phyloP scores from a whole-genome alignment of 140 eudicot species.

The Oenanthe javanica region DNA sequence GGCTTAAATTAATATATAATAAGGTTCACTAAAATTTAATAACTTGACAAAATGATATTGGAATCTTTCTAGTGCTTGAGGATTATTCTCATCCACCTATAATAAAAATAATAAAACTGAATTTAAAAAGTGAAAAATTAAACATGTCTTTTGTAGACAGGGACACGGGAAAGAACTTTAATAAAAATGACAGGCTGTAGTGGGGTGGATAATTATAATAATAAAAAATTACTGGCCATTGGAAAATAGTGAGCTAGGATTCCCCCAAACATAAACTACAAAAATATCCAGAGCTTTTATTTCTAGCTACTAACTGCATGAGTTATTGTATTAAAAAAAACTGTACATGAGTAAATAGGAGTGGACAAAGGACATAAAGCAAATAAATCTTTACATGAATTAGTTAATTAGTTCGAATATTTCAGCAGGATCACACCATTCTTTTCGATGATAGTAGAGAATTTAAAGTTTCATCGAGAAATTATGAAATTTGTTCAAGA shows the following conservation, averaged over 20 bases:
- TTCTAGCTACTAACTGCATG: neutral
- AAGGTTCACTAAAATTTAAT: neutral
- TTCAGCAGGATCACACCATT: too few relatives aligned
- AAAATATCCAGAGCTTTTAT: neutral
- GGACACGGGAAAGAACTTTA: conserved; percentile 2
- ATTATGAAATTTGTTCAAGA: too few relatives aligned
- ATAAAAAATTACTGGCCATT: neutral
- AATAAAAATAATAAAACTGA: neutral
- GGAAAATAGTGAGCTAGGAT: conserved; percentile 7
- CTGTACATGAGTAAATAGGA: neutral
- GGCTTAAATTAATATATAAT: neutral
- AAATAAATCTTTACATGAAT: neutral
- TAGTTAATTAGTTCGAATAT: neutral
- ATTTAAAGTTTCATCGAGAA: too few relatives aligned
- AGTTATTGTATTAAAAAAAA: neutral
- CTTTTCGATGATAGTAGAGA: too few relatives aligned
- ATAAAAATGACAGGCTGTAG: neutral
- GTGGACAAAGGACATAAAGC: neutral
- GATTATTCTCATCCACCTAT: conserved; percentile 3
- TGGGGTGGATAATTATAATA: conserved; percentile 1
- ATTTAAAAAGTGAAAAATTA: neutral
- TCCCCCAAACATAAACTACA: neutral
- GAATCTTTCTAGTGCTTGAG: neutral
- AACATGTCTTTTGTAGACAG: neutral
- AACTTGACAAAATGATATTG: neutral